phyloP scores from a whole-genome alignment of 208 protist genomes.

The Porcisia hertigi region DNA sequence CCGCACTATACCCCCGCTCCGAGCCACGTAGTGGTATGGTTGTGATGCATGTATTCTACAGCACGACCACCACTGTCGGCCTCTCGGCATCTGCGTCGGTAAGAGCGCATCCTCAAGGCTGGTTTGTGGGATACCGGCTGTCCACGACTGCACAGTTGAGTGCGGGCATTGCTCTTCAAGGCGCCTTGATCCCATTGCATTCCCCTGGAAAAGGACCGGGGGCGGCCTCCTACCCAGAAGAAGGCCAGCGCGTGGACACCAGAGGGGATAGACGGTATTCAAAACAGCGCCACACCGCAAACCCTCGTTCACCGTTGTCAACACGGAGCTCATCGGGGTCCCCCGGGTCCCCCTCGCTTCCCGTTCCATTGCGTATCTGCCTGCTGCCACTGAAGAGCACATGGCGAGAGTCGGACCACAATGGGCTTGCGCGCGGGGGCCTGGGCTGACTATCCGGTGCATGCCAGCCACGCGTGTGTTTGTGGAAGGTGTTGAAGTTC shows the following conservation, averaged over 20 bases:
- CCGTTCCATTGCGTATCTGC: constrained; percentile 33
- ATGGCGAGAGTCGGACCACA: constrained; percentile 31
- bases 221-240: constrained; percentile 12
- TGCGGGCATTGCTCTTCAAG: constrained; percentile 26
- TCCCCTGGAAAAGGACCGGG: constrained; percentile 32
- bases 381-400: constrained; percentile 33
- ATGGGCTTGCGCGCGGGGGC: constrained; percentile 14
- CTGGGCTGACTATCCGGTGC: not conserved
- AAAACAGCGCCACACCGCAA: constrained; percentile 20
- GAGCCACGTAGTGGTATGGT: constrained; percentile 73
- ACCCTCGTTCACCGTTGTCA: constrained; percentile 19
- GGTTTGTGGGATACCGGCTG: constrained; percentile 70
- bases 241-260: constrained; percentile 9
- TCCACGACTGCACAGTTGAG: constrained; percentile 27
- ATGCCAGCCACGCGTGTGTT: constrained; percentile 10
- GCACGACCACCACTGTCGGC: constrained; percentile 83
- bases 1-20: constrained; percentile 58
- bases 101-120: constrained; percentile 73
- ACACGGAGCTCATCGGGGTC: constrained; percentile 29
- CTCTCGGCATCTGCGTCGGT: constrained; percentile 82
- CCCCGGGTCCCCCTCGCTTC: constrained; percentile 25
- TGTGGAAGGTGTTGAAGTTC: constrained; percentile 13
- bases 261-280: constrained; percentile 18
- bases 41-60: constrained; percentile 83
- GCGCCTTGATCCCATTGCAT: constrained; percentile 26